phyloP scores from a whole-genome alignment of 441 rosid genomes.

The Daphne laureola region DNA sequence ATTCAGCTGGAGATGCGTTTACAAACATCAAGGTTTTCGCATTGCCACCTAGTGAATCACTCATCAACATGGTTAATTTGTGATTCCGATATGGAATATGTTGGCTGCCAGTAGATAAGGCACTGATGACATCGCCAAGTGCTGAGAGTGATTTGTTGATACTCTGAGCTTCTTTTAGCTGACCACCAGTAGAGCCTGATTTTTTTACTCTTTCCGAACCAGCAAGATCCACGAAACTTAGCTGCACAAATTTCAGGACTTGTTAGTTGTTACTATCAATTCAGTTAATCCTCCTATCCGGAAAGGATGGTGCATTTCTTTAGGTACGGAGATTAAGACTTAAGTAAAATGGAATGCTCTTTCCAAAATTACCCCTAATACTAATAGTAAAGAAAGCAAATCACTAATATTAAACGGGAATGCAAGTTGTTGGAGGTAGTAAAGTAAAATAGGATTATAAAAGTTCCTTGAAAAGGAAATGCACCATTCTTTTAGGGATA shows the following conservation, averaged over 20 bases:
- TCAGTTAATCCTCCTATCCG: neutral
- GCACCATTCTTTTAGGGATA: too few relatives aligned
- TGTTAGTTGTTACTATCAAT: neutral
- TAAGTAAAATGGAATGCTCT: too few relatives aligned
- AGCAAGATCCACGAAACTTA: constrained; percentile 96
- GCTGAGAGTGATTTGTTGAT: constrained; percentile 96
- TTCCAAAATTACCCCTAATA: too few relatives aligned
- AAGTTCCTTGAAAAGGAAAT: too few relatives aligned
- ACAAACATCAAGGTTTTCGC: constrained; percentile 98
- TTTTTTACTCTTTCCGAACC: constrained; percentile 95
- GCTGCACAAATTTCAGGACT: constrained; percentile 31
- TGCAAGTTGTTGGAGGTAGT: too few relatives aligned
- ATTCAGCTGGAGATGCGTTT: constrained; percentile 83
- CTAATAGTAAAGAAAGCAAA: too few relatives aligned
- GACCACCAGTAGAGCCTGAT: constrained; percentile 77
- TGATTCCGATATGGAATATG: constrained; percentile 95
- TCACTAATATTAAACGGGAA: too few relatives aligned
- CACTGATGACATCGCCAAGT: constrained; percentile 91
- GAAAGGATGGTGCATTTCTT: too few relatives aligned
- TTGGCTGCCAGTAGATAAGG: constrained; percentile 76
- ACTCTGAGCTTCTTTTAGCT: constrained; percentile 94
- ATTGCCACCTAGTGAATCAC: constrained; percentile 97
- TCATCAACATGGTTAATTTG: constrained; percentile 94
- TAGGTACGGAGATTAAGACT: too few relatives aligned
- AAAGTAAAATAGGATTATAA: too few relatives aligned